phyloP scores from a whole-genome alignment of 2,329 filamentous ascomycete species.

The Grosmannia clavigera region DNA sequence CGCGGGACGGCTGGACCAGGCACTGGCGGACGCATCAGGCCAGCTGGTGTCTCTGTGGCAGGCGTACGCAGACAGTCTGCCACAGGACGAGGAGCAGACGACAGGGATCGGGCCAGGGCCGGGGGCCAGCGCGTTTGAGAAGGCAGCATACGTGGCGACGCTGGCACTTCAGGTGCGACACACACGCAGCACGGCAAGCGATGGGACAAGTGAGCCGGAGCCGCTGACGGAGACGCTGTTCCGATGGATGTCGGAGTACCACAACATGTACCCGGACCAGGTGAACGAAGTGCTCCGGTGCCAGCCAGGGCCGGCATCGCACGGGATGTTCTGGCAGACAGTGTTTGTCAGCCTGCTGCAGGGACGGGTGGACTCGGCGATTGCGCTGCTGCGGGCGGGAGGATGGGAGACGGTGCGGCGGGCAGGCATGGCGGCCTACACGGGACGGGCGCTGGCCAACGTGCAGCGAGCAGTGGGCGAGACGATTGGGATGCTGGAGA shows the following conservation, averaged over 20 bases:
- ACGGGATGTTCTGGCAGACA: constrained; percentile 73
- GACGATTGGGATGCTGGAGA: constrained; percentile 56
- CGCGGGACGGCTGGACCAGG: constrained; percentile 41
- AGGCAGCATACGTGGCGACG: constrained; percentile 67
- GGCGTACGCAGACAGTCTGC: constrained; percentile 34
- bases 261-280: constrained; percentile 59
- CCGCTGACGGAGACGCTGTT: constrained; percentile 68
- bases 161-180: constrained; percentile 73
- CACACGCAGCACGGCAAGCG: constrained; percentile 31
- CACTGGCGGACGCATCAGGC: constrained; percentile 39
- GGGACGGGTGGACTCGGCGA: constrained; percentile 56
- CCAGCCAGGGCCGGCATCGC: constrained; percentile 61
- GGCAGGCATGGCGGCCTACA: constrained; percentile 56
- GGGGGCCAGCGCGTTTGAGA: constrained; percentile 51
- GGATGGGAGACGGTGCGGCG: constrained; percentile 68
- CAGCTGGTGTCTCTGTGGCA: constrained; percentile 45
- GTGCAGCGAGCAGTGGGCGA: constrained; percentile 60
- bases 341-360: constrained; percentile 64
- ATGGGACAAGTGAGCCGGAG: constrained; percentile 21
- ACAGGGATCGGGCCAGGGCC: constrained; percentile 54
- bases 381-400: constrained; percentile 58
- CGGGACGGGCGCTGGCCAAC: constrained; percentile 62
- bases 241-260: constrained; percentile 67
- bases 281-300: constrained; percentile 50
- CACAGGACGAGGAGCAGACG: constrained; percentile 26